Evolutionary conservation across 2,329 filamentous ascomycete species (phyloP).

Genomic region (Blastomyces percursus): DNA sequence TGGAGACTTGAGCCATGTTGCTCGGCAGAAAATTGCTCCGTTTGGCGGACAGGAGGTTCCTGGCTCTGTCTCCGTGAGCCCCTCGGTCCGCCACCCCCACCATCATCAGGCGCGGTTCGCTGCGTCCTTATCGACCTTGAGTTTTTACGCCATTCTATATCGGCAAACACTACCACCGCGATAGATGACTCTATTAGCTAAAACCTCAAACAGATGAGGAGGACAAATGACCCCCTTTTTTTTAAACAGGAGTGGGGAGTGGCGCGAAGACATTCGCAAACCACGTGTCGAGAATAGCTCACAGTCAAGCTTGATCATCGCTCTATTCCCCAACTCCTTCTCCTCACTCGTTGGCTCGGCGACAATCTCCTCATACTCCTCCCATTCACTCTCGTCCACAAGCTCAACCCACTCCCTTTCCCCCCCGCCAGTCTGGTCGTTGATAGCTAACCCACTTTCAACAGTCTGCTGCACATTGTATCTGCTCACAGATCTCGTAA

Average conservation of each 20-base stretch:
- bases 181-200: neutral
- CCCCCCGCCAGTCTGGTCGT: neutral
- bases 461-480: neutral
- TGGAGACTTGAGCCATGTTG: neutral
- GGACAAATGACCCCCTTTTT: neutral
- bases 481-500: neutral
- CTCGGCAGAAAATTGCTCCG: neutral
- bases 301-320: neutral
- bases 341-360: neutral
- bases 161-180: neutral
- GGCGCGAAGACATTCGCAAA: neutral
- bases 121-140: neutral
- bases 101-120: neutral
- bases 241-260: neutral
- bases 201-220: neutral
- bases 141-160: neutral
- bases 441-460: neutral
- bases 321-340: neutral
- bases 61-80: neutral
- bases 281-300: neutral
- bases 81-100: neutral
- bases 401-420: neutral
- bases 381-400: neutral
- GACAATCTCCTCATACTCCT: neutral
- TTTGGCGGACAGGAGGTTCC: neutral